Percentiles rank a stretch among this genome's conserved stretches.
Evolutionary conservation across 352 stramenopile species (phyloP).

Genomic region (Pythium myriotylum): DNA sequence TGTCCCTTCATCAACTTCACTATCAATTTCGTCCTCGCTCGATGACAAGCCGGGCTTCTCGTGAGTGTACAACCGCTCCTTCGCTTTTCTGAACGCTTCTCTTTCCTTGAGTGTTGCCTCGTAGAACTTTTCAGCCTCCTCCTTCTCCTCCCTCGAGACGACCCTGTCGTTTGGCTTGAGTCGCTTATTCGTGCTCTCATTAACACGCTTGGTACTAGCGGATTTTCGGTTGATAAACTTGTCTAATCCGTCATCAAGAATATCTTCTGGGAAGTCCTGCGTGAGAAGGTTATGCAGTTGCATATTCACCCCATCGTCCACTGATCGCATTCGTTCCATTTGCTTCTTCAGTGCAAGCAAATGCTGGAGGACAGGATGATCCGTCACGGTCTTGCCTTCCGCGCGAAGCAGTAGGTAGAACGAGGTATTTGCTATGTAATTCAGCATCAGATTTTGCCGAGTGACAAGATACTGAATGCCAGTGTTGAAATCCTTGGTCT

Average conservation of each 20-base stretch:
- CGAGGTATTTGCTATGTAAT: slow-evolving; percentile 86
- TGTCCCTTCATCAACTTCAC: slow-evolving; percentile 74
- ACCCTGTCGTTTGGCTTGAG: slow-evolving; percentile 40
- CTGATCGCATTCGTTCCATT: slow-evolving; percentile 55
- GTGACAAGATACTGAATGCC: slow-evolving; percentile 80
- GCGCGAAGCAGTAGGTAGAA: slow-evolving; percentile 85
- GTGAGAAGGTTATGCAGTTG: slow-evolving; percentile 73
- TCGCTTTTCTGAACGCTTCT: slow-evolving; percentile 53
- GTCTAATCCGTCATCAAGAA: slow-evolving; percentile 62
- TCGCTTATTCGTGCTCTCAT: slow-evolving; percentile 23
- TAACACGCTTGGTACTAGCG: slow-evolving; percentile 35
- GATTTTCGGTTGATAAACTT: slow-evolving; percentile 61
- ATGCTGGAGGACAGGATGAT: slow-evolving; percentile 81
- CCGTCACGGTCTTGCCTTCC: slow-evolving; percentile 75
- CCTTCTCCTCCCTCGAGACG: slow-evolving; percentile 48
- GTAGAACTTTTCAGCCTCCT: slow-evolving; percentile 79
- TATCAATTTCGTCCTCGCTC: slow-evolving; percentile 54
- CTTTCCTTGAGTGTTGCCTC: slow-evolving; percentile 58
- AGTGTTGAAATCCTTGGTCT: slow-evolving; percentile 56
- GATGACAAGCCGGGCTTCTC: slow-evolving; percentile 53
- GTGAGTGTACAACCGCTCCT: slow-evolving; percentile 82
- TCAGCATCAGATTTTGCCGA: slow-evolving; percentile 81
- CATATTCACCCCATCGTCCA: slow-evolving; percentile 59
- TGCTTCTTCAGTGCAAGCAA: slow-evolving; percentile 80
- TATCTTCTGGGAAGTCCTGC: slow-evolving; percentile 58